Conservation (phyloP, 176 grass and related monocot genomes). For the Poa pratensis region DNA sequence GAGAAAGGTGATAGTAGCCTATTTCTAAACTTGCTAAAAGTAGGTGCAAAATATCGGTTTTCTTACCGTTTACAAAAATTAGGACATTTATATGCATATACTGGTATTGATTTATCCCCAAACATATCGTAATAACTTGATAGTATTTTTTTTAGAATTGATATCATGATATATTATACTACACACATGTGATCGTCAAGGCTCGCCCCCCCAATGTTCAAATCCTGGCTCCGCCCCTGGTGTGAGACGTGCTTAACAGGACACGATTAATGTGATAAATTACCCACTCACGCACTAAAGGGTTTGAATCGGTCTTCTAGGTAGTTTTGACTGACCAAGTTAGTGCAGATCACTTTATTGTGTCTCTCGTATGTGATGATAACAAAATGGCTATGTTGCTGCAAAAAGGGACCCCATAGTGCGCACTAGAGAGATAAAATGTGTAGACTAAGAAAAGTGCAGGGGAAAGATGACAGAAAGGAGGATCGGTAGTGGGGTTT, state of each 20-base stretch:
- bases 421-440: conserved; percentile 39
- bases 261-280: background rate
- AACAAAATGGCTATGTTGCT: background rate
- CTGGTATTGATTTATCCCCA: too few relatives aligned
- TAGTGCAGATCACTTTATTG: conserved; percentile 8
- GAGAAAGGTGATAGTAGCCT: too few relatives aligned
- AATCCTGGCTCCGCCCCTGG: too few relatives aligned
- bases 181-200: too few relatives aligned
- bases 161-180: too few relatives aligned
- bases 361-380: conserved; percentile 16
- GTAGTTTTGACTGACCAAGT: conserved; percentile 12
- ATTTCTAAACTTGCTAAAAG: too few relatives aligned
- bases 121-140: too few relatives aligned
- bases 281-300: background rate
- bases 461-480: conserved; percentile 32
- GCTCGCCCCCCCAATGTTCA: too few relatives aligned
- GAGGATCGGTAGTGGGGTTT: conserved; percentile 28
- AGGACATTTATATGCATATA: too few relatives aligned
- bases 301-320: conserved; percentile 28
- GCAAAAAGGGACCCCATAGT: conserved; percentile 6
- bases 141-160: too few relatives aligned
- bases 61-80: too few relatives aligned
- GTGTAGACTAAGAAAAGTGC: conserved; percentile 25
- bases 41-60: too few relatives aligned
- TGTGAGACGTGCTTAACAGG: background rate